phyloP scores from a whole-genome alignment of 306 rosid species.

The Abrus precatorius region DNA sequence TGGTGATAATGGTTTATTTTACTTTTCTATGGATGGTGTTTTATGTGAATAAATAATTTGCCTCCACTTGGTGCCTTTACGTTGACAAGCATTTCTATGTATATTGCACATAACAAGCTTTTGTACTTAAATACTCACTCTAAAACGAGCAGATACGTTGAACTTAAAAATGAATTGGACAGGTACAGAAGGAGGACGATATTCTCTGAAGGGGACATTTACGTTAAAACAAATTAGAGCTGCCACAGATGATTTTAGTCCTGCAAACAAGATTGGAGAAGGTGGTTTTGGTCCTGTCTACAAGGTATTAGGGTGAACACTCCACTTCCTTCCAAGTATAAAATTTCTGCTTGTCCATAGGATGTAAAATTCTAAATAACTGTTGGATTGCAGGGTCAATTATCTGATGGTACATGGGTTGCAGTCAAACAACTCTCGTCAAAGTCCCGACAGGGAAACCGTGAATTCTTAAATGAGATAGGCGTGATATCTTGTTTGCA shows the following conservation, averaged over 20 bases:
- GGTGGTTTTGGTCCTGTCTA: constrained; percentile 88
- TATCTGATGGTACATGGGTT: constrained; percentile 61
- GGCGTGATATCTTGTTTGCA: constrained; percentile 67
- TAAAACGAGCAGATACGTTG: constrained; percentile 25
- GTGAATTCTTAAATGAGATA: constrained; percentile 66
- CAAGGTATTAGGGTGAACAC: constrained; percentile 58
- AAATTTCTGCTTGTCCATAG: not conserved
- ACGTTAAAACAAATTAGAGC: constrained; percentile 58
- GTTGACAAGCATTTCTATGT: constrained; percentile 11
- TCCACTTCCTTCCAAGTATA: not conserved
- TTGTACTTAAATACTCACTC: not conserved
- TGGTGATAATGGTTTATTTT: constrained; percentile 11
- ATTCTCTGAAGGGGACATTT: constrained; percentile 52
- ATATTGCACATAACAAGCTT: not conserved
- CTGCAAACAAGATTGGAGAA: constrained; percentile 70
- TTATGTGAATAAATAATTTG: constrained; percentile 22
- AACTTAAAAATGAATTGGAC: not conserved
- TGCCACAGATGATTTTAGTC: constrained; percentile 68
- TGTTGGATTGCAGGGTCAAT: constrained; percentile 53
- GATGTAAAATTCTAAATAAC: constrained; percentile 34
- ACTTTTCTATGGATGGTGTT: constrained; percentile 4
- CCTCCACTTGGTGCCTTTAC: not conserved
- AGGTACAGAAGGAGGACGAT: constrained; percentile 54
- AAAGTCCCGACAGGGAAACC: constrained; percentile 62
- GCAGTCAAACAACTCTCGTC: constrained; percentile 73